Evolutionary conservation across 306 rosid genomes (phyloP), one percentile per base, ranked within the genome.

Genomic region (Citrullus amarus): DNA sequence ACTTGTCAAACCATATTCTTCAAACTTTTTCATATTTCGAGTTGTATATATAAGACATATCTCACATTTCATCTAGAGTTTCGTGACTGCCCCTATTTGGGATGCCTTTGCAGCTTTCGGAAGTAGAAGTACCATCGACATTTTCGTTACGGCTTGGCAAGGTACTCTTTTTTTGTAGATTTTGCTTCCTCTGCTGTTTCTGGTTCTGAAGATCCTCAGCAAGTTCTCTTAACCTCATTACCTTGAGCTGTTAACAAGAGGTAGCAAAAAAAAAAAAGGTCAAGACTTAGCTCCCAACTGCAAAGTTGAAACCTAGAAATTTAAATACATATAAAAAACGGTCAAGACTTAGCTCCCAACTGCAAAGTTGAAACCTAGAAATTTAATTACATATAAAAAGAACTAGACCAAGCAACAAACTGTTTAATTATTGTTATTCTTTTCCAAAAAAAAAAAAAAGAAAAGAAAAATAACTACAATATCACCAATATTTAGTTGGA

Each of bases 51-150:
- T 15, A 6, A 34, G 48, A 36, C 67, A 20, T 10, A 8, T 66
- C 86, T 88, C 89, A 93, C 98, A 90, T 90, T 88, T 85, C 93
- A 82, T 91, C 92, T 71, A 90, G 86, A 71, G 83, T 86, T 82
- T 89, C 93, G 82, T 86, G 96, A 83, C 80, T 83, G 80, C 30
- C 72, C 43, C 86, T 83, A 80, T 82, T 79, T 0, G 78, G 82
- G 48, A 15, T 51, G 11, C 9, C 53, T 51, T 77, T 81, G 4
- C 76, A 57, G 53, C 65, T 65, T 20, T 57, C 82, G 32, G 81
- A 79, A 72, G 36, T 72, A 61, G 79, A 79, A 72, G 44, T 77
- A 77, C 79, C 74, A 13, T 67, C 85, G 12, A 62, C 5, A 43
- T 30, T 54, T 61, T 32, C 73, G 4, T 74, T 28, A 70, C 61